phyloP scores from a whole-genome alignment of 2,329 filamentous ascomycete genomes.

The Talaromyces pinophilus region DNA sequence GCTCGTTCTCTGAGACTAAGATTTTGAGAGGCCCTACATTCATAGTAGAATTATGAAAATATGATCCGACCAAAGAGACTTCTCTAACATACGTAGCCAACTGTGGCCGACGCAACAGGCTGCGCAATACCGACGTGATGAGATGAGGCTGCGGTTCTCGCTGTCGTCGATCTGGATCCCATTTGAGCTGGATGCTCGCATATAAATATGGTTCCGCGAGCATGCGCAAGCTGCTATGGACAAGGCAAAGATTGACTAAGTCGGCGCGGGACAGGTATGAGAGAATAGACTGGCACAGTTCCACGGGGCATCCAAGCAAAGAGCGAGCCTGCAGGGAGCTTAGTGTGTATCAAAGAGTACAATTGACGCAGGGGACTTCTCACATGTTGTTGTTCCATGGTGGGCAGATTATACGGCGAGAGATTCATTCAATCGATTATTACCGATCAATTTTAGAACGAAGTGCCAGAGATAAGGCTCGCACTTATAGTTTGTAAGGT shows the following conservation, averaged over 20 bases:
- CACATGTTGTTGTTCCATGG: neutral
- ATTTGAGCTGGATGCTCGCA: neutral
- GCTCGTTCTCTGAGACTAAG: neutral
- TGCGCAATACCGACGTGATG: conserved; percentile 2
- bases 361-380: neutral
- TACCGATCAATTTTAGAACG: neutral
- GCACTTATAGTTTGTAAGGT: too few relatives aligned
- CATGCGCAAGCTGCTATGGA: neutral
- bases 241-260: conserved; percentile 8
- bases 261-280: neutral
- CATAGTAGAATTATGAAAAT: neutral
- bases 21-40: neutral
- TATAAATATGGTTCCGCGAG: neutral
- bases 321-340: neutral
- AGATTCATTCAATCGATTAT: neutral
- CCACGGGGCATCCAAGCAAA: neutral
- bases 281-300: neutral
- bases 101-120: conserved; percentile 4
- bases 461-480: neutral
- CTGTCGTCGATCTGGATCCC: neutral
- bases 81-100: conserved; percentile 3
- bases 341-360: neutral
- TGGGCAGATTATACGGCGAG: neutral
- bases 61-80: neutral
- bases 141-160: neutral